Evolutionary conservation across 1,284 basidiomycete genomes (phyloP), one percentile per base, ranked within the genome.

Genomic region (Butyriboletus regius): DNA sequence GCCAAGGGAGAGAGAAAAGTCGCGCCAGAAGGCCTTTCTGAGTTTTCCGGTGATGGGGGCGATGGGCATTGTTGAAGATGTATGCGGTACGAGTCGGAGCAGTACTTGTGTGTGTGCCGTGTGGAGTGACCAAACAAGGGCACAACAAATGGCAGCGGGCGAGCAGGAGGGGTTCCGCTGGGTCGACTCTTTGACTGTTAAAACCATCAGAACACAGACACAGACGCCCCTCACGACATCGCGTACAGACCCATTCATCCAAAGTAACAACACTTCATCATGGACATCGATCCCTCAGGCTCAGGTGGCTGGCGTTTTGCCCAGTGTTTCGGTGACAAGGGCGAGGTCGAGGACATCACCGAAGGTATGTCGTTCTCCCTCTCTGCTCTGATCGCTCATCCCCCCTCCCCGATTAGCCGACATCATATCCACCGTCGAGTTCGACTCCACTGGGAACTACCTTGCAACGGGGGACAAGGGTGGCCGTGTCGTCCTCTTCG

Each of bases 401-500:
- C 57, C 55, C 63, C 61, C 50, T 43, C 31, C 29, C 48, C 49
- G 58, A 57, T 58, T 71, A 94, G 93, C 93, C 75, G 93, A 96
- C 76, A 93, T 95, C 78, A 98, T 98, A 75, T 95, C 96, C 44
- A 97, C 95, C 51, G 96, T 98, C 69, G 96, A 99, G 75, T 99
- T 98, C 67, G 96, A 98, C 71, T 94, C 96, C 56, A 98, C 96
- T 44, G 96, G 96, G 48, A 95, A 98, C 70, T 99, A 98, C 70
- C 88, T 99, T 55, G 96, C 96, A 43, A 99, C 96, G 1, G 96
- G 96, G 56, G 96, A 99, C 78, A 99, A 99, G 75, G 96, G 92
- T 54, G 96, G 96, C 51, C 86, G 96, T 57, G 96, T 99, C 53
- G 96, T 99, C 54, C 78, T 99, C 56, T 99, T 99, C 68, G 95